Base-by-base conservation (phyloP, 345 rosid genomes). In the Ceriops decandra region DNA sequence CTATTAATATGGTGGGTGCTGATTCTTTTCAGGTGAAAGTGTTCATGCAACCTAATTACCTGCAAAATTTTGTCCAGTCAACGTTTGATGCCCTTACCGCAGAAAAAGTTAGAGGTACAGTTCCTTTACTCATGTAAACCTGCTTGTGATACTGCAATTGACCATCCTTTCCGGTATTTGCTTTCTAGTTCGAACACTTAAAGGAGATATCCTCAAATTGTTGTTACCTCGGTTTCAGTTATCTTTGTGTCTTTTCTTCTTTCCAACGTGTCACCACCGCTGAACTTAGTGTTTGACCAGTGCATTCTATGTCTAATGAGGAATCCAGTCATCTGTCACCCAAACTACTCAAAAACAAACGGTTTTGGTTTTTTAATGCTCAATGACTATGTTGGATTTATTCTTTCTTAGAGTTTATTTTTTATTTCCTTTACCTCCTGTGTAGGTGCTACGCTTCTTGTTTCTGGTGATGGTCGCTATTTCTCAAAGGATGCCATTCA, bases 381-480 rank as follows among this genome's bases (percentile, higher is more conserved):
- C 26, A 46, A 32, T 21, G 51, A 69, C 56, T 31, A 21, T 24
- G 66, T 69, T 69, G 21, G 31, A 20, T 21, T 38, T 28, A 28
- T 21, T 15, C 33, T 33, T 54, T 31, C 27, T 30, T 17, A 21
- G 56, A 51, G 5, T 42, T 71, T 63, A 32, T 2, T 26, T 20
- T 30, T 77, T 35, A 13, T 27, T 31, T 36, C 31, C 20, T 54
- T 67, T 52, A 49, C 24, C 16, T 66, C 4, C 63, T 78, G 52
- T 27, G 70, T 76, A 95, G 98, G 99, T 77, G 95, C 95, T 71
- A 92, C 97, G 15, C 97, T 95, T 7, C 96, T 92, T 71, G 98
- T 95, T 77, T 92, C 98, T 80, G 99, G 99, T 71, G 99, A 95
- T 85, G 99, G 99, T 49, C 95, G 98, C 66, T 95, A 92, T 80